Evolutionary conservation across 345 rosid species (phyloP).

Genomic region (Camelina sativa): DNA sequence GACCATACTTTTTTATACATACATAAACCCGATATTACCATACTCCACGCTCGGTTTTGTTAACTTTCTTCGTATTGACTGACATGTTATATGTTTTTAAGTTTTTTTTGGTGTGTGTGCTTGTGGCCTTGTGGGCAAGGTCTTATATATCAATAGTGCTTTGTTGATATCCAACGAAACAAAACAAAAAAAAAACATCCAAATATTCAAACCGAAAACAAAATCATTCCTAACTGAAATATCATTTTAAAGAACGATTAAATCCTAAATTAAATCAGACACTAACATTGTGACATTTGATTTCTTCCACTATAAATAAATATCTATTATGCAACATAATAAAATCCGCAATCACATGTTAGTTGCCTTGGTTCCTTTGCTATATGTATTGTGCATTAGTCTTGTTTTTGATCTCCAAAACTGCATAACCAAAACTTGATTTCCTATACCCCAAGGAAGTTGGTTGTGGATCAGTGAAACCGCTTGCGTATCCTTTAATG

Average conservation of each 20-base stretch:
- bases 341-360: slow-evolving; percentile 49
- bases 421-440: slow-evolving; percentile 62
- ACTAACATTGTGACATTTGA: not conserved
- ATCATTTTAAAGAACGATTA: not conserved
- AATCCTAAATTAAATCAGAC: not conserved
- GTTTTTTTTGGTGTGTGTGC: too few species aligned
- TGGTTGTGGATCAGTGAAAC: slow-evolving; percentile 56
- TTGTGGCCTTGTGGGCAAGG: too few species aligned
- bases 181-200: not conserved
- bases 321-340: slow-evolving; percentile 47
- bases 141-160: not conserved
- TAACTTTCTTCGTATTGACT: too few species aligned
- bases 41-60: too few species aligned
- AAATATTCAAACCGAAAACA: not conserved
- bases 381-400: slow-evolving; percentile 58
- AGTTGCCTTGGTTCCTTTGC: slow-evolving; percentile 62
- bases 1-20: too few species aligned
- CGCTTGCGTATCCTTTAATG: slow-evolving; percentile 58
- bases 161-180: not conserved
- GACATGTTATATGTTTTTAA: too few species aligned
- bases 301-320: slow-evolving; percentile 3
- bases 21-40: too few species aligned
- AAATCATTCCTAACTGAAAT: not conserved
- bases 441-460: slow-evolving; percentile 57
- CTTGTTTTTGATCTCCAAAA: slow-evolving; percentile 55